Evolutionary conservation across 345 rosid species (phyloP).

Genomic region (Luvunga scandens): DNA sequence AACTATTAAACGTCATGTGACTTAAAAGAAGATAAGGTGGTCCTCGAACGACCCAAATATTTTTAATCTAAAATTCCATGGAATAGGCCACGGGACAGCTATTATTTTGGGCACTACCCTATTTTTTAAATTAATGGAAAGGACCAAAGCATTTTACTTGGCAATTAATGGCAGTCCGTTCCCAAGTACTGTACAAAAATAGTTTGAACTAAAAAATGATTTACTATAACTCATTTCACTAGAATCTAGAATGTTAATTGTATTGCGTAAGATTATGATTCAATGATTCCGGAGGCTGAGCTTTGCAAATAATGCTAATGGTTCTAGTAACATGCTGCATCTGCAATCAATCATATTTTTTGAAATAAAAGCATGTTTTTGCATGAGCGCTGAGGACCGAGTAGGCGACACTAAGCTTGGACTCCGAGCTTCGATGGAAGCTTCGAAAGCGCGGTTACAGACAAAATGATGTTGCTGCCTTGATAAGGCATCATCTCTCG

Average conservation of each 20-base stretch:
- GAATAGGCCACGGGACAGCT: slow-evolving; percentile 9
- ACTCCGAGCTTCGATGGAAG: not conserved
- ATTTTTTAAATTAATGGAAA: not conserved
- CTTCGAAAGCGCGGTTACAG: not conserved
- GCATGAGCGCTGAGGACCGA: no score
- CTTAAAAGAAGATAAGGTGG: slow-evolving; percentile 18
- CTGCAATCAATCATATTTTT: not conserved
- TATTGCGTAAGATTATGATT: no score
- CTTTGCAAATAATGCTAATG: not conserved
- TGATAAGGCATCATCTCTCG: not conserved
- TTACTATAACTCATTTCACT: not conserved
- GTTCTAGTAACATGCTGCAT: not conserved
- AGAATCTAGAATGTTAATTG: not conserved
- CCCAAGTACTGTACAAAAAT: not conserved
- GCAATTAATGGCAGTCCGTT: not conserved
- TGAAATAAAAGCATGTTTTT: not conserved
- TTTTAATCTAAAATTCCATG: not conserved
- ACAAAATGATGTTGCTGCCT: not conserved
- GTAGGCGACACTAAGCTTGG: not conserved
- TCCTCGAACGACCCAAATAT: not conserved
- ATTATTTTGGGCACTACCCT: slow-evolving; percentile 5
- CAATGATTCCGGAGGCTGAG: not conserved
- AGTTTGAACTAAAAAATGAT: not conserved
- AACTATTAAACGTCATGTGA: not conserved
- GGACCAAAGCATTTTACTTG: not conserved